Percentiles rank a stretch among this genome's conserved stretches.
These are phyloP conservation scores for Euphorbia corollata DNA, from an alignment of 441 rosid species.

Conservation along the genomic window DNA sequence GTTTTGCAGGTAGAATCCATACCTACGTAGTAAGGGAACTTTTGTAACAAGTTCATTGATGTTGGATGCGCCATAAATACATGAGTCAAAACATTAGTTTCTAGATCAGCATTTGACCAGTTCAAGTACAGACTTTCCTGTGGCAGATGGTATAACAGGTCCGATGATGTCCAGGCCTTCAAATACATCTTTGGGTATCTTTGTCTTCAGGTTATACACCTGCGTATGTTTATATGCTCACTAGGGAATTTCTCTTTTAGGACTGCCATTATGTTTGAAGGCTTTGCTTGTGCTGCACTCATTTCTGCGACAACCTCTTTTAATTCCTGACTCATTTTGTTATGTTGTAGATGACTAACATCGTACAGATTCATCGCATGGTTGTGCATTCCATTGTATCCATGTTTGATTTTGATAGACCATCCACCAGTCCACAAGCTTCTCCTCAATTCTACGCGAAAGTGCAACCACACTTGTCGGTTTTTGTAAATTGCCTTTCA, in stretches of 20 bases:
- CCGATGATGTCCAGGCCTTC: neutral
- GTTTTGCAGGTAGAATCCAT: neutral
- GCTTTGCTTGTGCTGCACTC: neutral
- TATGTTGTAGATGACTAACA: neutral
- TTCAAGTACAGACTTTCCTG: neutral
- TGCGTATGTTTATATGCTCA: too few relatives aligned
- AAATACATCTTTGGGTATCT: neutral
- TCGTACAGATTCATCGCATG: too few relatives aligned
- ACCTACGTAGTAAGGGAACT: neutral
- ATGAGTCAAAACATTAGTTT: neutral
- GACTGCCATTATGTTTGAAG: neutral
- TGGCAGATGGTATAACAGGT: neutral
- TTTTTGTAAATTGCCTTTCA: too few relatives aligned
- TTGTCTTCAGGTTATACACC: neutral
- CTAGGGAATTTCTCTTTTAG: neutral
- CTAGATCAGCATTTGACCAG: neutral
- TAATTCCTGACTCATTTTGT: neutral
- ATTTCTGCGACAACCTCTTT: too few relatives aligned
- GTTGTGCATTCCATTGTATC: neutral
- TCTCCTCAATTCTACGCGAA: too few relatives aligned
- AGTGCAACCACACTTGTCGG: too few relatives aligned
- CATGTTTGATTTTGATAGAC: neutral
- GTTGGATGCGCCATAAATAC: neutral
- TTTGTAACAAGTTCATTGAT: too few relatives aligned
- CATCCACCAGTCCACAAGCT: too few relatives aligned